A percentile compares a stretch with the other conserved stretches of the same genome.
Conservation (phyloP, 768 basidiomycete genomes). For the Mycena alexandri region DNA sequence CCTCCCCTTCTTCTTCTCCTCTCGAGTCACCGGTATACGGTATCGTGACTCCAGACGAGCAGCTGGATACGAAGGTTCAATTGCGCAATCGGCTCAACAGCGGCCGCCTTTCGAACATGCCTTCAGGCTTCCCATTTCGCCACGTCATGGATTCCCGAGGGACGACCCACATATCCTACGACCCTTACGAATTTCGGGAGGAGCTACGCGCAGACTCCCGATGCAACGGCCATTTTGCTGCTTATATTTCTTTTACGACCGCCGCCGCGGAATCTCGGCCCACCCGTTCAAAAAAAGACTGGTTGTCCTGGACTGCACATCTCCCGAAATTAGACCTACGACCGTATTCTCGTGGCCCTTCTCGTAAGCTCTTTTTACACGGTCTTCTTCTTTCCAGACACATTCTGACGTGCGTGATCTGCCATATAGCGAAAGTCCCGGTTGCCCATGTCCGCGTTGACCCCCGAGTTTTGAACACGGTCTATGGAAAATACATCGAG, state of each 20-base stretch:
- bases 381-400: neutral
- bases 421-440: conserved; percentile 41
- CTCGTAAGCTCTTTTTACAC: conserved; percentile 41
- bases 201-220: conserved; percentile 40
- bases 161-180: conserved; percentile 42
- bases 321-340: conserved; percentile 42
- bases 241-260: conserved; percentile 45
- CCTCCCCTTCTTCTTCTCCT: conserved; percentile 34
- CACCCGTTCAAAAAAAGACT: conserved; percentile 24
- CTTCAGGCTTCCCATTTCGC: conserved; percentile 54
- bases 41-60: conserved; percentile 19
- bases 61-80: conserved; percentile 42
- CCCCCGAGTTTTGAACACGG: conserved; percentile 47
- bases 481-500: conserved; percentile 48
- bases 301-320: conserved; percentile 50
- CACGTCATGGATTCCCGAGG: conserved; percentile 41
- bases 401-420: neutral
- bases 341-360: conserved; percentile 38
- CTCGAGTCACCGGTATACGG: conserved; percentile 32
- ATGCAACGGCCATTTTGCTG: conserved; percentile 39
- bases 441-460: conserved; percentile 56
- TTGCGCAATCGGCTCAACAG: conserved; percentile 49
- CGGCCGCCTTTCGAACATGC: conserved; percentile 47
- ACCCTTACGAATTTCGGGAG: conserved; percentile 54
- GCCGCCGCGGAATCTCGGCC: conserved; percentile 31